Evolutionary conservation across 495 filamentous ascomycete species (phyloP), one percentile per base, ranked within the genome.

Genomic region (Hypoxylon rickii): DNA sequence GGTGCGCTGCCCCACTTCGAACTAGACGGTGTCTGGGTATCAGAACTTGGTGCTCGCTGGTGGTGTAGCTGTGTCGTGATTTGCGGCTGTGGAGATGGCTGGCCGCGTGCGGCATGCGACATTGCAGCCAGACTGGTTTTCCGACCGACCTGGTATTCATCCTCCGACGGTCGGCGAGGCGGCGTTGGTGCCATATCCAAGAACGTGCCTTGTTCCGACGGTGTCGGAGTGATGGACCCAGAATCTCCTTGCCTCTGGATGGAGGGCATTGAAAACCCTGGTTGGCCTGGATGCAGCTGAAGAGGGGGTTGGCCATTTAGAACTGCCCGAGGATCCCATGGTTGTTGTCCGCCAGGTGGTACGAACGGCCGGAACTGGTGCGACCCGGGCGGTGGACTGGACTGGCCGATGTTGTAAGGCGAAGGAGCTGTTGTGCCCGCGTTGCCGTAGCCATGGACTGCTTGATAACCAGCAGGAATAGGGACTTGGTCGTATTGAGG

Each of bases 401-500:
- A 44, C 3, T 56, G 66, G 10, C 71, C 70, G 20, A 72, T 58
- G 15, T 67, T 69, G 45, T 74, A 73, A 4, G 69, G 69, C 12
- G 70, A 67, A 15, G 65, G 59, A 11, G 65, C 70, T 2, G 71
- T 31, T 53, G 50, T 64, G 16, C 56, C 56, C 3, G 63, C 55
- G 15, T 65, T 56, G 3, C 75, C 77, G 38, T 79, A 76, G 15
- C 68, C 71, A 44, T 74, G 75, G 15, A 79, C 77, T 34, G 73
- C 67, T 2, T 68, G 58, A 52, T 80, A 80, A 18, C 72, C 71
- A 3, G 56, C 58, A 1, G 77, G 77, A n/a, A 80, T 79, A 10
- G 77, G 77, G 0, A 80, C 76, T 22, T 63, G 60, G 2, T 66
- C 72, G 41, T 80, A 80, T 20, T 72, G 66, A 1, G 68, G 76